Percentiles rank a stretch among this genome's conserved stretches.
These are phyloP conservation scores for Kazachstania sp. DNA, from an alignment of 1,139 yeast genomes.

Conservation along the genomic window DNA sequence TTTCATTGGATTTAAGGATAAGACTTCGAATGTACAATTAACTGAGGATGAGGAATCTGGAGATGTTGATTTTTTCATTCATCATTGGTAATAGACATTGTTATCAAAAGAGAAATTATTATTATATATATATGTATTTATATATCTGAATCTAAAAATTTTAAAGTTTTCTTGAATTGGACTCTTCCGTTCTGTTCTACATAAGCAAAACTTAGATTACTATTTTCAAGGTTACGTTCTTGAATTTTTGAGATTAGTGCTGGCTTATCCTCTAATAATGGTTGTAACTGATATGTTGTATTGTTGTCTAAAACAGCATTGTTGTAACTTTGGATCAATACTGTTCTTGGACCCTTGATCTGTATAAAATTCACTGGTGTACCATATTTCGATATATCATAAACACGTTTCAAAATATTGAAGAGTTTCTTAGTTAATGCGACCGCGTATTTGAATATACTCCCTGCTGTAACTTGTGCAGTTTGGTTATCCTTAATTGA, in stretches of 20 bases:
- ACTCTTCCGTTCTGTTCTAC: conserved; percentile 4
- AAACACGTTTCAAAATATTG: conserved; percentile 10
- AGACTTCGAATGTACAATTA: background rate
- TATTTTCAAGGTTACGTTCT: background rate
- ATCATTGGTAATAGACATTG: conserved; percentile 2
- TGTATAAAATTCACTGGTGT: conserved; percentile 18
- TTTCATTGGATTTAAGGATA: conserved; percentile 5
- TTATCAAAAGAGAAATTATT: background rate
- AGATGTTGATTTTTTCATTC: conserved; percentile 6
- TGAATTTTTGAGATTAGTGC: background rate
- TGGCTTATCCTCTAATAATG: conserved; percentile 3
- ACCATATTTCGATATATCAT: conserved; percentile 8
- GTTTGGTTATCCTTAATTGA: background rate
- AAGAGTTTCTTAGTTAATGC: background rate
- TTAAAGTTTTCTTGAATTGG: conserved; percentile 5
- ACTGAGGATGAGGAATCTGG: conserved; percentile 4
- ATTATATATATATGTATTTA: background rate
- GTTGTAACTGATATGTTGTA: conserved; percentile 5
- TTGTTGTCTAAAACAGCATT: conserved; percentile 4
- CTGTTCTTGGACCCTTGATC: conserved; percentile 29
- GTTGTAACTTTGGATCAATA: conserved; percentile 23
- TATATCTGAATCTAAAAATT: background rate
- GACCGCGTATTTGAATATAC: background rate
- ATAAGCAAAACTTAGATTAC: conserved; percentile 2
- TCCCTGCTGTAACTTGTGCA: background rate